phyloP scores from a whole-genome alignment of 352 stramenopile genomes.

The Globisporangium megalacanthum region DNA sequence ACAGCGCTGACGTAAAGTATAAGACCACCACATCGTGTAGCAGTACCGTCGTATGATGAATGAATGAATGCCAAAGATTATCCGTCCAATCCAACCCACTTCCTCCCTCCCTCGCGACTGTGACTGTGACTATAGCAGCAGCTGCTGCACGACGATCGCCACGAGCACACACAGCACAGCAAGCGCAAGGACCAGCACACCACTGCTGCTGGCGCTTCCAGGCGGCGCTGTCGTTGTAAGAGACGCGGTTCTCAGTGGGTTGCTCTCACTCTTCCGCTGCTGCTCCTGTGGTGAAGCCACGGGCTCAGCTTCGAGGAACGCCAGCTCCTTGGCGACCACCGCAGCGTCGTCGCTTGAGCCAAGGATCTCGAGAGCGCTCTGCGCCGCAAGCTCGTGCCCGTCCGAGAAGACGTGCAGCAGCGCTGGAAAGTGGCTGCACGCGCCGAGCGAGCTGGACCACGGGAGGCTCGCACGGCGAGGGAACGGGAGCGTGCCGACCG shows the following conservation, averaged over 20 bases:
- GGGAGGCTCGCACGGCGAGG: constrained; percentile 37
- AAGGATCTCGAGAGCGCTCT: constrained; percentile 61
- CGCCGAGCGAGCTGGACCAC: constrained; percentile 23
- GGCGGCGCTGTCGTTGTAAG: constrained; percentile 7
- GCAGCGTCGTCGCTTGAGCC: constrained; percentile 12
- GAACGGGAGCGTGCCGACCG: constrained; percentile 26
- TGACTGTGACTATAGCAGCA: constrained; percentile 8
- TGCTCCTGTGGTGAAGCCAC: constrained; percentile 8
- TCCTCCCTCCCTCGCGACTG: background rate
- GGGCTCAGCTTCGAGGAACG: constrained; percentile 12
- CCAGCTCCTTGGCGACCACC: constrained; percentile 1
- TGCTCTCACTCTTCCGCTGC: background rate
- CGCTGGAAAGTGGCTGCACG: constrained; percentile 18
- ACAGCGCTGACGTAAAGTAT: constrained; percentile 18
- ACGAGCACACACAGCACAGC: constrained; percentile 28
- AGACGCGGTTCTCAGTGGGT: constrained; percentile 8
- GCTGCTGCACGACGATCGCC: constrained; percentile 17
- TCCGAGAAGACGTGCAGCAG: constrained; percentile 48
- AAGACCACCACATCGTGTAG: constrained; percentile 12
- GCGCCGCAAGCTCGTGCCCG: constrained; percentile 20
- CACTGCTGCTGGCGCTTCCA: background rate
- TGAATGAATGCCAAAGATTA: background rate
- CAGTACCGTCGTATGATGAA: constrained; percentile 7
- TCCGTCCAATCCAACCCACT: background rate
- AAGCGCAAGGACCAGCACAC: constrained; percentile 26